These are phyloP conservation scores for Aspergillus sclerotioniger DNA, from an alignment of 495 filamentous ascomycete genomes.

Conservation along the genomic window DNA sequence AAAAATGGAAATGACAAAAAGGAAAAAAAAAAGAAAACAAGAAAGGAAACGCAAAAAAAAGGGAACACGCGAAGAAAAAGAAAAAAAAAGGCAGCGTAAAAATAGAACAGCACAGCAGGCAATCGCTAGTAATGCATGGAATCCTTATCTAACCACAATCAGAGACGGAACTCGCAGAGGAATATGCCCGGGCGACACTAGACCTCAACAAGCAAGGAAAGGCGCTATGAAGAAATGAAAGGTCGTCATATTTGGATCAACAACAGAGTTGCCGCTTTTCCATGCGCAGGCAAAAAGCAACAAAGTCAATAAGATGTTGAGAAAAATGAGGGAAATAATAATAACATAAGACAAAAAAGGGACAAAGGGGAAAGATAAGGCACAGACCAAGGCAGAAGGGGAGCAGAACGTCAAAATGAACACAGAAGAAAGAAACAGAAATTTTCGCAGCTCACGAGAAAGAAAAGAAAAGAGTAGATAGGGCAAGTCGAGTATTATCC, in stretches of 20 bases:
- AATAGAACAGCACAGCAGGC: constrained; percentile 16
- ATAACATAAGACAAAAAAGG: constrained; percentile 4
- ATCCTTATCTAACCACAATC: constrained; percentile 29
- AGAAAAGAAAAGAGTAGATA: constrained; percentile 10
- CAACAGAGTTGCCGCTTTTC: not conserved
- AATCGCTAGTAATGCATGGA: constrained; percentile 42
- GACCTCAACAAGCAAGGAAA: constrained; percentile 9
- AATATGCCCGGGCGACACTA: constrained; percentile 9
- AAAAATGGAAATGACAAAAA: too few species aligned
- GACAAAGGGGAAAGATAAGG: constrained; percentile 9
- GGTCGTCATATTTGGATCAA: constrained; percentile 11
- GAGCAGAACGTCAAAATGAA: not conserved
- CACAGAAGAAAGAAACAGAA: constrained; percentile 4
- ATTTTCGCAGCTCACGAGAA: not conserved
- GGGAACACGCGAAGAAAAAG: constrained; percentile 1
- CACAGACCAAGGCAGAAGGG: constrained; percentile 6
- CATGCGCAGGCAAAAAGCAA: constrained; percentile 2
- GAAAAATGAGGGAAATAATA: constrained; percentile 7
- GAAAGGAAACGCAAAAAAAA: not conserved
- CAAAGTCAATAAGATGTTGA: constrained; percentile 10
- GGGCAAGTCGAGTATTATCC: not conserved
- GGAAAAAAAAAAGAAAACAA: constrained; percentile 7
- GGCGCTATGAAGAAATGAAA: constrained; percentile 6
- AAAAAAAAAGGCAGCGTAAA: constrained; percentile 5
- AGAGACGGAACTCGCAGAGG: constrained; percentile 13